Conservation (phyloP, 2,329 filamentous ascomycete species). For the Penicillium digitatum region DNA sequence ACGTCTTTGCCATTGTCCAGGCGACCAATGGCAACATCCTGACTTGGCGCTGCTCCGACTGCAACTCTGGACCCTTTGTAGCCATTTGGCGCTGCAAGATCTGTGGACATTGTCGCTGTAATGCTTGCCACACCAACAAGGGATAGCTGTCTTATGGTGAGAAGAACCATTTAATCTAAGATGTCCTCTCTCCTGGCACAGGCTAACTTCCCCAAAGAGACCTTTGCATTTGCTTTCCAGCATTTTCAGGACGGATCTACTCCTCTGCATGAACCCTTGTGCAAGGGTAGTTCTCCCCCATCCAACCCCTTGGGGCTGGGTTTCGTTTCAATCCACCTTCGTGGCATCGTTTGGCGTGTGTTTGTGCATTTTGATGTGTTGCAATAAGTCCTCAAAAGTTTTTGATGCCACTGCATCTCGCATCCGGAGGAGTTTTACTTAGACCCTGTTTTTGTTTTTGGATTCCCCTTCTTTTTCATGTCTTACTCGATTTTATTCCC, state of each 20-base stretch:
- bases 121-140: constrained; percentile 39
- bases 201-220: background rate
- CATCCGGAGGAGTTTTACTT: constrained; percentile 15
- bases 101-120: constrained; percentile 42
- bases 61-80: constrained; percentile 40
- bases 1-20: constrained; percentile 40
- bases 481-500: background rate
- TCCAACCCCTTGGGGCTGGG: constrained; percentile 2
- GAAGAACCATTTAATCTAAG: background rate
- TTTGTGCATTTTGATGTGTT: constrained; percentile 16
- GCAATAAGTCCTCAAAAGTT: constrained; percentile 17
- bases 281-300: constrained; percentile 13
- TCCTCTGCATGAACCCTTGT: constrained; percentile 11
- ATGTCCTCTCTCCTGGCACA: background rate
- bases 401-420: constrained; percentile 13
- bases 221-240: background rate
- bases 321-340: background rate
- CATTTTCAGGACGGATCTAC: background rate
- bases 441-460: constrained; percentile 7
- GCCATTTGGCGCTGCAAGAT: constrained; percentile 45
- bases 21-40: constrained; percentile 43
- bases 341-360: constrained; percentile 13
- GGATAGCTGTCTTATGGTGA: constrained; percentile 15
- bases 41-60: constrained; percentile 44
- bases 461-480: background rate